Conservation (phyloP, 208 protist species). For the Zelonia costaricensis region DNA sequence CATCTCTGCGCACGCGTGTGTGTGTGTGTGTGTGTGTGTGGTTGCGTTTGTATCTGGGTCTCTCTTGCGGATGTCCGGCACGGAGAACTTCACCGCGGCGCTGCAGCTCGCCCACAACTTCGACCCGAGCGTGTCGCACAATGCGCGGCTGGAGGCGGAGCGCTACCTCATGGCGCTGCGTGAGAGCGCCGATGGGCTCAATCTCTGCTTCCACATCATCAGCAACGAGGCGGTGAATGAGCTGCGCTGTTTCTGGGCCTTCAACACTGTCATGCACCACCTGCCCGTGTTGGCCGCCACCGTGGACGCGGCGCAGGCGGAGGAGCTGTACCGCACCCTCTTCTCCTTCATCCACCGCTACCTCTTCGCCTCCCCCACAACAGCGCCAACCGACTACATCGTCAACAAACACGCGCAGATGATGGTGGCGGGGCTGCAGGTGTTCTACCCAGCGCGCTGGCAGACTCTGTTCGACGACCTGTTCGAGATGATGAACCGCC, state of each 20-base stretch:
- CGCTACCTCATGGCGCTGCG: constrained; percentile 74
- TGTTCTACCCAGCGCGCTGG: constrained; percentile 74
- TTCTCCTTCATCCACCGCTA: constrained; percentile 76
- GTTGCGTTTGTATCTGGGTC: neutral
- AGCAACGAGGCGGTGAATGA: constrained; percentile 62
- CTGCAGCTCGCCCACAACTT: constrained; percentile 67
- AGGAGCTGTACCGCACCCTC: constrained; percentile 62
- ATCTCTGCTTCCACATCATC: constrained; percentile 72
- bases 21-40: too few species aligned
- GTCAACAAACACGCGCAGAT: constrained; percentile 87
- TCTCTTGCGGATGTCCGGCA: constrained; percentile 17
- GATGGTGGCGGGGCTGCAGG: constrained; percentile 68
- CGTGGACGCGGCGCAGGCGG: constrained; percentile 40
- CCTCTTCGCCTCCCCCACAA: constrained; percentile 20
- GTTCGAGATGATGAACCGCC: constrained; percentile 52
- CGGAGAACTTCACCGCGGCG: constrained; percentile 58
- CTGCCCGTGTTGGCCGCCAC: constrained; percentile 39
- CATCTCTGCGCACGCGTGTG: too few species aligned
- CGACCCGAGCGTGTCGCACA: constrained; percentile 30
- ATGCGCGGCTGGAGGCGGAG: constrained; percentile 56
- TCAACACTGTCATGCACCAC: constrained; percentile 81
- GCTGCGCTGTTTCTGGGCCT: constrained; percentile 79
- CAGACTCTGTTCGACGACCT: constrained; percentile 59
- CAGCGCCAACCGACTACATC: constrained; percentile 49
- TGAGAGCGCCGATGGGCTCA: constrained; percentile 54